Evolutionary conservation across 306 rosid genomes (phyloP).

Genomic region (Dalbergia cultrata): DNA sequence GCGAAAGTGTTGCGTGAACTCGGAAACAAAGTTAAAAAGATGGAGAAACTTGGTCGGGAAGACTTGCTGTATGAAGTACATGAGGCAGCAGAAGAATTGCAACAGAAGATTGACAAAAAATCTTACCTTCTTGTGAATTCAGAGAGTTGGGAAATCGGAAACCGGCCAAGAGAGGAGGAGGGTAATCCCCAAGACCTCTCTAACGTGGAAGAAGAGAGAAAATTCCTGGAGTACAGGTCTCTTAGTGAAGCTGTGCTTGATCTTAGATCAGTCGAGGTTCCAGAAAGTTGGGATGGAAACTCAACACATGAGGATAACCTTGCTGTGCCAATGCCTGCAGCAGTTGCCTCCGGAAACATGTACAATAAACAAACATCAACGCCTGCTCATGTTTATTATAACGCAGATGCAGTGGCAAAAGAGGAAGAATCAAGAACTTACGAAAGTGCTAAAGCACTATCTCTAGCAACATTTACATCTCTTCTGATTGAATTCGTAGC

Average conservation of each 20-base stretch:
- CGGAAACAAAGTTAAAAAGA: constrained; percentile 78
- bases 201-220: constrained; percentile 60
- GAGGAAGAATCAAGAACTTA: constrained; percentile 76
- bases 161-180: constrained; percentile 52
- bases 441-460: constrained; percentile 85
- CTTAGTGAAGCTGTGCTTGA: constrained; percentile 87
- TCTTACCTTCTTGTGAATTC: constrained; percentile 91
- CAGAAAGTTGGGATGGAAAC: constrained; percentile 54
- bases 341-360: constrained; percentile 49
- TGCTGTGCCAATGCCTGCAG: constrained; percentile 26
- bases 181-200: constrained; percentile 54
- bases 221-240: constrained; percentile 70
- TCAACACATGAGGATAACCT: constrained; percentile 30
- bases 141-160: constrained; percentile 93
- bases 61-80: constrained; percentile 79
- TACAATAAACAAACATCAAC: constrained; percentile 63
- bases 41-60: constrained; percentile 73
- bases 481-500: constrained; percentile 94
- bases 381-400: constrained; percentile 63
- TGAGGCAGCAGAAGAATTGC: constrained; percentile 90
- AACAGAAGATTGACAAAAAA: constrained; percentile 77
- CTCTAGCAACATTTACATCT: constrained; percentile 82
- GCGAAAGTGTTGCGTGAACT: constrained; percentile 82
- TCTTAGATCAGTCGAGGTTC: constrained; percentile 60
- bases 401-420: constrained; percentile 39